Evolutionary conservation across 345 rosid species (phyloP).

Genomic region (Cardiospermum halicacabum): DNA sequence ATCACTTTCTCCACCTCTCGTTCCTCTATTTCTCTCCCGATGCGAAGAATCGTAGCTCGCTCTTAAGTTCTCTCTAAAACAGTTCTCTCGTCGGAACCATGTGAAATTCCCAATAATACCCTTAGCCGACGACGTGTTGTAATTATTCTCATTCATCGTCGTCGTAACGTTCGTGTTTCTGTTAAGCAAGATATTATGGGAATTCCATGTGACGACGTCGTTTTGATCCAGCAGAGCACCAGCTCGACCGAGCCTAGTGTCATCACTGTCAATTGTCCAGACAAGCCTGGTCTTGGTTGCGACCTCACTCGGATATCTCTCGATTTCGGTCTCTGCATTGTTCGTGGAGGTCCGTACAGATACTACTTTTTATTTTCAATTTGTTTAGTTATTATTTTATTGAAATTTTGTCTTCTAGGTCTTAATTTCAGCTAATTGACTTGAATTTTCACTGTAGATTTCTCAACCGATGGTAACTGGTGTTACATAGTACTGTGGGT

Average conservation of each 20-base stretch:
- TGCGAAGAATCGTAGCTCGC: no score
- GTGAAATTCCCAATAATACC: background rate
- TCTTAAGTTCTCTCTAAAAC: no score
- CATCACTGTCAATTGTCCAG: constrained; percentile 75
- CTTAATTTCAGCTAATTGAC: no score
- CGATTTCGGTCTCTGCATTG: constrained; percentile 62
- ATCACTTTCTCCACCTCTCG: no score
- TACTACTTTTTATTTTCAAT: background rate
- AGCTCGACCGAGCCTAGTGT: constrained; percentile 38
- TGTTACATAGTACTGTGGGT: constrained; percentile 76
- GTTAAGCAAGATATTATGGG: constrained; percentile 33
- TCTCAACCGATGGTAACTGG: constrained; percentile 81
- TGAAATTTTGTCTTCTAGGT: no score
- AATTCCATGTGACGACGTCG: constrained; percentile 55
- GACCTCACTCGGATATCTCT: constrained; percentile 67
- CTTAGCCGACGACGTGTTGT: background rate
- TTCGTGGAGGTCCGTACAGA: constrained; percentile 43
- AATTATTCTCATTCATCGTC: background rate
- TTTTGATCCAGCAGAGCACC: constrained; percentile 38
- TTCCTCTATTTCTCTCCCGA: no score
- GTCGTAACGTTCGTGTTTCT: background rate
- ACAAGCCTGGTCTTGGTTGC: constrained; percentile 76
- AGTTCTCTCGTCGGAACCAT: background rate
- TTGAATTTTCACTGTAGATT: constrained; percentile 30
- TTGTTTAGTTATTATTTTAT: no score